Evolutionary conservation across 164 flowering plant species (phyloP).

Genomic region (Houttuynia cordata): DNA sequence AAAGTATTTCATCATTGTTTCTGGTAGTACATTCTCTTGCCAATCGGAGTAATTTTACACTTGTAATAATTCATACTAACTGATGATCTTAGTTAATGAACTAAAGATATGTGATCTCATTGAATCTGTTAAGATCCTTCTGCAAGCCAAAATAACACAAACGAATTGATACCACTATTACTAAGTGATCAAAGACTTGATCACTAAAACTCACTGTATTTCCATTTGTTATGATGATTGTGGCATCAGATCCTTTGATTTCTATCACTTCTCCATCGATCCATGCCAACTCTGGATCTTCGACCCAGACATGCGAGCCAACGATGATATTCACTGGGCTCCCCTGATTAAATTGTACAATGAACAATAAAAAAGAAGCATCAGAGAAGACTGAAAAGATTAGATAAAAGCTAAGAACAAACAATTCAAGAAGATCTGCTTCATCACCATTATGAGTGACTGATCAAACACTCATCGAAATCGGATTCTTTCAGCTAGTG

Average conservation of each 20-base stretch:
- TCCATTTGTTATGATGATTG: slow-evolving; percentile 34
- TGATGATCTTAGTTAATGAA: too few relatives aligned
- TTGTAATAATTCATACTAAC: too few relatives aligned
- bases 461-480: slow-evolving; percentile 22
- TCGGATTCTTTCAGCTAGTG: slow-evolving; percentile 1
- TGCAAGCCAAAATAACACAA: not conserved
- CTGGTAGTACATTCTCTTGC: too few relatives aligned
- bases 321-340: slow-evolving; percentile 62
- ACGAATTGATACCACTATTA: not conserved
- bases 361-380: slow-evolving; percentile 1
- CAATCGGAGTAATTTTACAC: too few relatives aligned
- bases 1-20: too few relatives aligned
- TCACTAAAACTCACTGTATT: slow-evolving; percentile 36
- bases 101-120: not conserved
- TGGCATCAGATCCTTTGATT: slow-evolving; percentile 46
- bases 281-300: slow-evolving; percentile 70
- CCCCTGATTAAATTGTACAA: slow-evolving; percentile 40
- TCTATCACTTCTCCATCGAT: slow-evolving; percentile 57
- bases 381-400: not conserved
- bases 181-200: not conserved
- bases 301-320: slow-evolving; percentile 78
- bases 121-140: not conserved
- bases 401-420: not conserved
- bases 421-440: slow-evolving; percentile 26
- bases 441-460: slow-evolving; percentile 3